These are phyloP conservation scores for Talaromyces sp. DNA, from an alignment of 2,329 filamentous ascomycete genomes.

Conservation along the genomic window DNA sequence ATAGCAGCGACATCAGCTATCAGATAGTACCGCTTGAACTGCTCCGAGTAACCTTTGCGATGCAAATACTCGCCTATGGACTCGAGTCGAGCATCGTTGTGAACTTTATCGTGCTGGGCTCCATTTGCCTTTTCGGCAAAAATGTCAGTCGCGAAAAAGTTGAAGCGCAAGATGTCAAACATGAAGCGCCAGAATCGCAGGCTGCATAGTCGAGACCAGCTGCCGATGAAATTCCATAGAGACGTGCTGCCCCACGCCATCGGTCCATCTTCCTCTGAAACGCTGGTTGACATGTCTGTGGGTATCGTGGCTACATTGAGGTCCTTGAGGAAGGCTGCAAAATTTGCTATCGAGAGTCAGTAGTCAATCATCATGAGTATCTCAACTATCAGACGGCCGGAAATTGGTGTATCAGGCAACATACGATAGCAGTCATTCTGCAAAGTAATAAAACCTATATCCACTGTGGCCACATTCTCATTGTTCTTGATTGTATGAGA, in stretches of 20 bases:
- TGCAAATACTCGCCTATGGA: constrained; percentile 12
- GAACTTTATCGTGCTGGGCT: background rate
- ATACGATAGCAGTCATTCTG: constrained; percentile 9
- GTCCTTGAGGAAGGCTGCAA: constrained; percentile 1
- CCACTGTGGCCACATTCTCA: background rate
- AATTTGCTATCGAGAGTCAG: background rate
- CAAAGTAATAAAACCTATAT: constrained; percentile 10
- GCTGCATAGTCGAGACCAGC: background rate
- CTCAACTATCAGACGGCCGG: background rate
- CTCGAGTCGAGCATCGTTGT: background rate
- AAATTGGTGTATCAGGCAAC: background rate
- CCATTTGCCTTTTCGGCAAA: background rate
- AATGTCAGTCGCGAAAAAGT: constrained; percentile 6
- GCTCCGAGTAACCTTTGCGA: constrained; percentile 7
- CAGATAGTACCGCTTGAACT: constrained; percentile 11
- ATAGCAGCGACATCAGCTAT: constrained; percentile 2
- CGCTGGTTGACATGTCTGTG: constrained; percentile 10
- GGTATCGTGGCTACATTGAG: background rate
- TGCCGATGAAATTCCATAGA: constrained; percentile 2
- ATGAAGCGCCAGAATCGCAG: constrained; percentile 15
- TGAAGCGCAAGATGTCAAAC: constrained; percentile 14
- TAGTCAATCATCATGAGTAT: background rate
- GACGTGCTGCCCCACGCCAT: constrained; percentile 12
- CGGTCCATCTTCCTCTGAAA: background rate
- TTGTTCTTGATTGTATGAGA: background rate